These are phyloP conservation scores for Ramularia collo-cygni DNA, from an alignment of 2,329 filamentous ascomycete genomes.

Conservation along the genomic window DNA sequence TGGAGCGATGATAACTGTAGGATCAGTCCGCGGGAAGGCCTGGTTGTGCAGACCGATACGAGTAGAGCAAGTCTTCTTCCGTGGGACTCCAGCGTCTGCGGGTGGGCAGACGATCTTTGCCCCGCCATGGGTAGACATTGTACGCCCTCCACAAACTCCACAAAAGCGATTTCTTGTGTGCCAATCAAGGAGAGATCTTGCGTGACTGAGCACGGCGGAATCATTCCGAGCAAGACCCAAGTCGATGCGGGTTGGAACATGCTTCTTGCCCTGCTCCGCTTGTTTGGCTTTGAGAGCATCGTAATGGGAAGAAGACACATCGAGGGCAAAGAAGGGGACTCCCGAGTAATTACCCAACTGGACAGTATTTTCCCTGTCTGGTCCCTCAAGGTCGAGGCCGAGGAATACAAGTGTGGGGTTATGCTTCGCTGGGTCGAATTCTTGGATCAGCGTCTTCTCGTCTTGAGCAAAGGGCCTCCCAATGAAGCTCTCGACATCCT, in stretches of 20 bases:
- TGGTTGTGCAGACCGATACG: slow-evolving; percentile 20
- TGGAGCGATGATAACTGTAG: slow-evolving; percentile 18
- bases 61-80: slow-evolving; percentile 14
- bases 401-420: slow-evolving; percentile 18
- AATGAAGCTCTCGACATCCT: slow-evolving; percentile 12
- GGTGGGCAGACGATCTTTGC: slow-evolving; percentile 20
- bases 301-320: slow-evolving; percentile 14
- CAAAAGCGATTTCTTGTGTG: slow-evolving; percentile 17
- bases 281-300: slow-evolving; percentile 12
- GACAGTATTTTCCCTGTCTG: slow-evolving; percentile 8
- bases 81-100: slow-evolving; percentile 13
- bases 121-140: slow-evolving; percentile 16
- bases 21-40: slow-evolving; percentile 19
- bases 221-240: slow-evolving; percentile 14
- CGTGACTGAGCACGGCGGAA: slow-evolving; percentile 18
- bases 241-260: slow-evolving; percentile 15
- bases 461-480: slow-evolving; percentile 15
- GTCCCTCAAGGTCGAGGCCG: slow-evolving; percentile 16
- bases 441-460: slow-evolving; percentile 16
- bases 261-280: slow-evolving; percentile 9
- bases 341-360: slow-evolving; percentile 15
- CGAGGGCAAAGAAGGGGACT: slow-evolving; percentile 18
- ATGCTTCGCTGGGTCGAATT: slow-evolving; percentile 14
- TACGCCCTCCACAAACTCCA: slow-evolving; percentile 16
- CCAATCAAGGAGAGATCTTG: slow-evolving; percentile 18